A percentile compares a stretch with the other conserved stretches of the same genome.
Conservation (phyloP, 2,329 filamentous ascomycete species). For the Pestalotiopsis sp. region DNA sequence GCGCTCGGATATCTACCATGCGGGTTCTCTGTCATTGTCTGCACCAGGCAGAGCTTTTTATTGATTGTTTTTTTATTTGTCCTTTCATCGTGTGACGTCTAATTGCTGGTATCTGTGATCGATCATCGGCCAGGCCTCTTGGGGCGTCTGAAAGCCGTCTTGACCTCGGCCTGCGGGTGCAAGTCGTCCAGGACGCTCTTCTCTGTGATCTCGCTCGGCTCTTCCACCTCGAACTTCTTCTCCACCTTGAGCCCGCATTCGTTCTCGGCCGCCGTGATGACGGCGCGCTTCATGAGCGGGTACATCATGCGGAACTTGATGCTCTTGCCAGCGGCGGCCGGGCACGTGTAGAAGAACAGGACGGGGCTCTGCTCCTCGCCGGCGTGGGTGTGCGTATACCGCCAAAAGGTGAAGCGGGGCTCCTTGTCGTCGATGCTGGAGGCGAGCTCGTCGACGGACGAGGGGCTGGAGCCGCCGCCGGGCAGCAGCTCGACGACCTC, state of each 20-base stretch:
- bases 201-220: conserved; percentile 72
- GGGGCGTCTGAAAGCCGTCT: conserved; percentile 73
- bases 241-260: conserved; percentile 68
- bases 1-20: conserved; percentile 2
- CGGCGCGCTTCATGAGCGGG: conserved; percentile 69
- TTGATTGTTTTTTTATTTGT: conserved; percentile 5
- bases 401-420: conserved; percentile 79
- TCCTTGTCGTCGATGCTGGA: conserved; percentile 65
- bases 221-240: conserved; percentile 71
- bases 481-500: conserved; percentile 71
- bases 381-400: conserved; percentile 61
- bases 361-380: conserved; percentile 59
- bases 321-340: conserved; percentile 63
- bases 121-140: conserved; percentile 72
- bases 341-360: conserved; percentile 84
- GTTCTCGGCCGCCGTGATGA: conserved; percentile 65
- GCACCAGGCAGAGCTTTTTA: conserved; percentile 3
- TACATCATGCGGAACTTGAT: conserved; percentile 89
- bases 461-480: conserved; percentile 49
- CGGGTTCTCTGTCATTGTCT: not conserved
- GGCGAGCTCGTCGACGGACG: conserved; percentile 61
- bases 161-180: conserved; percentile 66
- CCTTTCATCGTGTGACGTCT: not conserved
- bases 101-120: not conserved
- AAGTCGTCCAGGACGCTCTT: conserved; percentile 67